Conservation (phyloP, 1,284 basidiomycete genomes). For the Erythrobasidium hasegawianum region DNA sequence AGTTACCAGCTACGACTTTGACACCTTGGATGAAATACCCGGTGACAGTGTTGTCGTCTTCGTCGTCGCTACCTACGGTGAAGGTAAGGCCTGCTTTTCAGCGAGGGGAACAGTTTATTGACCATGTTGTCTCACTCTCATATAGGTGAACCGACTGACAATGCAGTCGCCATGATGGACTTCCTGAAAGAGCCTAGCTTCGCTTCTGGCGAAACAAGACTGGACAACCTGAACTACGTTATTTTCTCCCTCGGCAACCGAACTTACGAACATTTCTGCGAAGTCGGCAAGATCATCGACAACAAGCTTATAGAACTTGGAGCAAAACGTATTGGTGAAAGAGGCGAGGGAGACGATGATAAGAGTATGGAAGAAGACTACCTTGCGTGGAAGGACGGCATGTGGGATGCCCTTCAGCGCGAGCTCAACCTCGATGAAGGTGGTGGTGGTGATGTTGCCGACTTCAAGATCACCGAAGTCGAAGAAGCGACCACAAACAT, state of each 20-base stretch:
- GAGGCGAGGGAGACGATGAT: conserved; percentile 96
- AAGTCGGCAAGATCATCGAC: conserved; percentile 79
- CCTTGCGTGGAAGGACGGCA: conserved; percentile 96
- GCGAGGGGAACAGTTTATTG: conserved; percentile 3
- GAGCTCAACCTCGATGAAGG: conserved; percentile 89
- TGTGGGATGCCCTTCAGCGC: conserved; percentile 84
- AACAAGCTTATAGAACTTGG: conserved; percentile 70
- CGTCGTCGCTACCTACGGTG: conserved; percentile 96
- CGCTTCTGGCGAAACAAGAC: conserved; percentile 67
- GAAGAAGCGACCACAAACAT: conserved; percentile 51
- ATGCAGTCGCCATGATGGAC: conserved; percentile 91
- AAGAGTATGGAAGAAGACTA: conserved; percentile 99
- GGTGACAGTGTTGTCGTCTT: conserved; percentile 83
- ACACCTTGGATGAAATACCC: conserved; percentile 86
- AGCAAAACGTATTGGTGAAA: conserved; percentile 77
- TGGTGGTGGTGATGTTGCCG: conserved; percentile 88
- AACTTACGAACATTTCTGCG: conserved; percentile 81
- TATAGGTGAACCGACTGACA: conserved; percentile 81
- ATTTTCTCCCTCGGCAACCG: conserved; percentile 91
- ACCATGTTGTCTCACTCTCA: neutral
- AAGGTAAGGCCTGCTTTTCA: conserved; percentile 59
- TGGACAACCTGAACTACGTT: conserved; percentile 89
- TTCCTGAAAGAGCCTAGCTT: conserved; percentile 83
- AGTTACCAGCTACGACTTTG: conserved; percentile 72
- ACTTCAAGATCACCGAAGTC: conserved; percentile 81